Evolutionary conservation across 164 flowering plant species (phyloP), one percentile per base, ranked within the genome.

Genomic region (Saururus chinensis): DNA sequence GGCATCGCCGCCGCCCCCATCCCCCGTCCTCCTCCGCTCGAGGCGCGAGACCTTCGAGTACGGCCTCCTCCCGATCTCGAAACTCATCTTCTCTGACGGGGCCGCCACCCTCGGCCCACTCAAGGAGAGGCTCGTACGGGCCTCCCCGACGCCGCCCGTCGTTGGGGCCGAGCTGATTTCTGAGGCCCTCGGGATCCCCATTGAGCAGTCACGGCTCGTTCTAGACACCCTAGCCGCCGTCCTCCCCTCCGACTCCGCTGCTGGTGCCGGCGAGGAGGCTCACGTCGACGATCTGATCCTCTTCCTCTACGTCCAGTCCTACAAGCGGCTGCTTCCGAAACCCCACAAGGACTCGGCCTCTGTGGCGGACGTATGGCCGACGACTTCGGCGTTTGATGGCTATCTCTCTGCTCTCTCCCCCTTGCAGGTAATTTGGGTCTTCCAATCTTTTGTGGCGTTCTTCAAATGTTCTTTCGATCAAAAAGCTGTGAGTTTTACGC

Each of bases 311-410:
- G 80, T 95, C 56, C 97, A 95, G 74, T 80, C 86, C 11, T 95
- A 95, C 57, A 91, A 87, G 79, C 75, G 82, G 74, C 67, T 95
- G 67, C 74, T 95, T 13, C 96, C 97, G 1, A 74, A 89, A 67
- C 63, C 96, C 53, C 99, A 91, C 57, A 95, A 82, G 82, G 99
- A 91, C 71, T 79, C 96, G 0, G 93, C 88, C 40, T 72, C 93
- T 0, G 90, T 95, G 5, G 86, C 89, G 5, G 97, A 95, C 75
- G 97, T 95, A 22, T 95, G 99, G 99, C 97, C 97, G 0, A 84
- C 96, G 23, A 89, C 97, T 0, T 91, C 96, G 0, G 96, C 96
- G 3, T 95, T 95, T 60, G 99, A 95, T 69, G 96, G 96, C 0
- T 87, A 76, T 61, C 77, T 95, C 21, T 95, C 97, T 1, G 93